Evolutionary conservation across 768 basidiomycete species (phyloP), one percentile per base, ranked within the genome.

Genomic region (Macrocybe gigantea): DNA sequence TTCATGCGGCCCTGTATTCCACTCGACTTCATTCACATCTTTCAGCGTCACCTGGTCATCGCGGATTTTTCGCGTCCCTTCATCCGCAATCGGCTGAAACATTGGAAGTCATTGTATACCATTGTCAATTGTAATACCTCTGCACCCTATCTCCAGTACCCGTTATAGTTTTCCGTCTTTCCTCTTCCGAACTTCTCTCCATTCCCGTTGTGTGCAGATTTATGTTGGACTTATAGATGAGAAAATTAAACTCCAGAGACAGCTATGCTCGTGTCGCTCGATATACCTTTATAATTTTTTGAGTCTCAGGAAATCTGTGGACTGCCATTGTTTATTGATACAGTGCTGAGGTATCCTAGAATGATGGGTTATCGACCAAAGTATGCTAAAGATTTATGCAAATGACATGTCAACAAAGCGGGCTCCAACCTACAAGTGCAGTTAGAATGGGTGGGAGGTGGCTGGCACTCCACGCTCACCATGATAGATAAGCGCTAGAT

Each of bases 401-500:
- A 22, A 22, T 22, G 22, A 22, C 4, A 22, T 22, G 22, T 22
- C 22, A 22, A 22, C 22, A 22, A 22, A 45, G 41, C 7, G 53
- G 34, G 30, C 44, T 47, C 55, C 50, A 54, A 29, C 50, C 52
- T 53, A 33, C 15, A 10, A 15, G 30, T 12, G 31, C 1, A 1
- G 10, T 43, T 12, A n/a, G 40, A 15, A 5, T 6, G 14, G 9
- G 11, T 38, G 4, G 4, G 11, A 11, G 14, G 6, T 6, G 5
- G 10, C 14, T 40, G 34, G 30, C 38, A 48, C 13, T 43, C 11
- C 30, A 30, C 30, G 11, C 79, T 51, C 58, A 87, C 91, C 91
- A 35, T 59, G 56, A 60, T 77, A 98, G 54, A 97, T 91, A n/a
- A 72, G 76, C 2, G 82, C 83, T 13, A 97, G 67, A 61, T 91